phyloP scores from a whole-genome alignment of 176 grass and related monocot genomes.

The Phyllostachys edulis region DNA sequence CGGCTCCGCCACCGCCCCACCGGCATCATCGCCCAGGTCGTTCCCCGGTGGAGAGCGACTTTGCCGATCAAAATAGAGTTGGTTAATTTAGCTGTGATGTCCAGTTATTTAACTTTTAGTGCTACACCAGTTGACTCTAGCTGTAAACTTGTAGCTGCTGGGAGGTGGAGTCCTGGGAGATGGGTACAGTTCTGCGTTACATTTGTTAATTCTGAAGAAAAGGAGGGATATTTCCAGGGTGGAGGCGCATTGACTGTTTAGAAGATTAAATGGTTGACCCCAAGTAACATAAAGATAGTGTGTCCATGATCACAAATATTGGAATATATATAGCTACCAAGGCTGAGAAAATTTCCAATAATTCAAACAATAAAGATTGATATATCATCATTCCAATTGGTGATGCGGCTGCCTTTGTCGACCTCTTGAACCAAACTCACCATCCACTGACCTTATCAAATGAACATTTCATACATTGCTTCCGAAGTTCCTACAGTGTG shows the following conservation, averaged over 20 bases:
- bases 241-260: background rate
- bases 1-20: constrained; percentile 81
- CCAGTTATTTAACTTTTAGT: background rate
- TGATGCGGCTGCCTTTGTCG: background rate
- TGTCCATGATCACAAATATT: background rate
- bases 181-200: too few relatives aligned
- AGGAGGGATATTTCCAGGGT: background rate
- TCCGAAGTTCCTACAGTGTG: background rate
- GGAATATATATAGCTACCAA: background rate
- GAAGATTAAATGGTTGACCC: background rate
- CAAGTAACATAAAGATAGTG: background rate
- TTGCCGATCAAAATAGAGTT: background rate
- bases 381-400: background rate
- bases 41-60: background rate
- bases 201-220: background rate
- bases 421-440: background rate
- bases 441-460: background rate
- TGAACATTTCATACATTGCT: background rate
- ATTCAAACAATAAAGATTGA: background rate
- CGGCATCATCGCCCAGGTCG: constrained; percentile 79
- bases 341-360: background rate
- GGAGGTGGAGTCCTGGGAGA: background rate
- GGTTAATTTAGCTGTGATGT: background rate
- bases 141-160: background rate
- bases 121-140: background rate